phyloP scores from a whole-genome alignment of 371 early-diverging fungal species.

The Dichotomocladium elegans region DNA sequence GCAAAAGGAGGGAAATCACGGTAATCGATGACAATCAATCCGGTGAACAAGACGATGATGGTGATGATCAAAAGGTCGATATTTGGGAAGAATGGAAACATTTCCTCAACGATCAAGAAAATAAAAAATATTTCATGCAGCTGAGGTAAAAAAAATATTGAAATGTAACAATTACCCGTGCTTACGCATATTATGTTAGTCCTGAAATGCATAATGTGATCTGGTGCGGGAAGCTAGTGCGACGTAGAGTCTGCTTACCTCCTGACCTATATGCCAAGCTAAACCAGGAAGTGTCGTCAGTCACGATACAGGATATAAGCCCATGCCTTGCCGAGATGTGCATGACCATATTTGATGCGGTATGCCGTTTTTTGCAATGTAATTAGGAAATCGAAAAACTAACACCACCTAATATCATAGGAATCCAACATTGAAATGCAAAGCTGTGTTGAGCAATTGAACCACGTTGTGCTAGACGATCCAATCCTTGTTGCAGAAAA shows the following conservation, averaged over 20 bases:
- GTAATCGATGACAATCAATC: no score
- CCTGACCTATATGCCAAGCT: constrained; percentile 17
- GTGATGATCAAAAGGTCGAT: neutral
- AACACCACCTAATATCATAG: no score
- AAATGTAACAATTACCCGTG: neutral
- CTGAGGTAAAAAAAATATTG: neutral
- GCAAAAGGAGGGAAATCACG: no score
- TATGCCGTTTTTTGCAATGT: no score
- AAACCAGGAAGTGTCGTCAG: constrained; percentile 14
- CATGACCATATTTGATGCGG: neutral
- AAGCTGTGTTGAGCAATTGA: no score
- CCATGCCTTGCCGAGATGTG: constrained; percentile 16
- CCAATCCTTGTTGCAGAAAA: constrained; percentile 18
- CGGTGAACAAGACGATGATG: neutral
- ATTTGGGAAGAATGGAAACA: neutral
- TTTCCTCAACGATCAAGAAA: neutral
- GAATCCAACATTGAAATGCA: no score
- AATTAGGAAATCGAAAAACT: no score
- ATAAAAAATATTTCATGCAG: neutral
- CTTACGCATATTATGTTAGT: neutral
- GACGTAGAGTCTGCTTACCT: neutral
- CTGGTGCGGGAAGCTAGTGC: neutral
- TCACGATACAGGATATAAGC: constrained; percentile 18
- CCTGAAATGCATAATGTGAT: neutral
- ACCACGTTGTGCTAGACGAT: no score